Evolutionary conservation across 2,329 filamentous ascomycete genomes (phyloP), one percentile per base, ranked within the genome.

Genomic region (Pseudogymnoascus sp.): DNA sequence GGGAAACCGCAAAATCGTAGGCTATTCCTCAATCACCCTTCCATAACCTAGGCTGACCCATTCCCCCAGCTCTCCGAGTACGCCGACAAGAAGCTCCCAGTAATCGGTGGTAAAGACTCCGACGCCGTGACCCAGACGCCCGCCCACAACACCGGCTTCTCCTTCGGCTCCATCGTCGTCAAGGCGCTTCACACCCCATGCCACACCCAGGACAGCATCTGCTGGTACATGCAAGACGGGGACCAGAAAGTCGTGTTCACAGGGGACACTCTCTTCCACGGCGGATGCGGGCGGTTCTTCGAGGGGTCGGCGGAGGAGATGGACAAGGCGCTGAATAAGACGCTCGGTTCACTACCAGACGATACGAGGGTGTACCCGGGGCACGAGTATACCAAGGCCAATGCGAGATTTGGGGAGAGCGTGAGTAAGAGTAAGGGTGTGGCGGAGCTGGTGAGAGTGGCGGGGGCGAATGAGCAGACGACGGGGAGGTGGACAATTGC

Each of bases 181-280:
- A 93, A 84, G 72, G 89, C 90, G 23, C 79, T 97, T n/a, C 90
- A 97, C 76, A 99, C 94, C 11, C 94, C 94, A 1, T 99, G 94
- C 75, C 94, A 99, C 74, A 99, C 94, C 1, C 92, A 97, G 78
- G 94, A 99, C 78, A 97, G 92, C 75, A 96, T 99, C 73, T 99
- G 94, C 80, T 99, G 87, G 79, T 91, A 87, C 69, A 86, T 94
- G 79, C 85, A 96, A 75, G 93, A 99, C 71, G 87, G 85, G 19
- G 79, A 84, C 58, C 81, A 89, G 59, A 87, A 84, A 69, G 92
- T 83, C 6, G 91, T 99, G 2, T 99, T 99, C 72, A 97, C 94
- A 0, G 94, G 94, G 8, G 94, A 99, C 73, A 99, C 94, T 0
- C 79, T 99, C 38, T 99, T 99, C 77, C 3, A 35, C 23, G 8